Base-by-base conservation (phyloP, 768 basidiomycete genomes). In the Kwoniella dendrophila region DNA sequence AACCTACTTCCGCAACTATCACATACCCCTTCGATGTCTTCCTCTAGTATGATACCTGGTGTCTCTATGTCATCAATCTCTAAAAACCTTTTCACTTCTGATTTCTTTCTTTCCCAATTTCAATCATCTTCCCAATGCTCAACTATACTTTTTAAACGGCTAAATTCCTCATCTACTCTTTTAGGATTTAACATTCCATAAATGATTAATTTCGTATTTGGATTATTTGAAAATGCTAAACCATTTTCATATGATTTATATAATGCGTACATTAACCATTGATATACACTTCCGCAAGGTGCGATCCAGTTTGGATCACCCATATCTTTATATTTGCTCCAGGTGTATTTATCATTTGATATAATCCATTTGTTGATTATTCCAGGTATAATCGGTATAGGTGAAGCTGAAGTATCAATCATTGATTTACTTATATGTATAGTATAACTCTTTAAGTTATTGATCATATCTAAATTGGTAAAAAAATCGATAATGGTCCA, bases 361-460 rank as follows among this genome's bases (percentile, higher is more conserved):
- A 49, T 49, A 8, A 49, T 49, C 47, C 47, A 49, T 11, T 30
- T 14, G 47, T 49, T 49, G 2, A 16, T 49, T 5, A 32, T 12
- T 49, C 47, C 47, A 0, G n/a, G 22, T 27, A 49, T 49, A n/a
- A 49, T 26, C 2, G 47, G 47, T 49, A 49, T 5, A 5, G 47
- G 29, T 5, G 16, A 16, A 30, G 24, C 26, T n/a, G 12, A 26
- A 27, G 47, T 49, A 29, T 49, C 47, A 8, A 24, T 30, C 12
- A 22, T n/a, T 3, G 47, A 49, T 29, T 49, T 49, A 3, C 24
- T 49, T 4, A 49, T 49, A 32, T 49, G 47, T 32, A 49, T 49
- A 2, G 47, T 49, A 29, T 49, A 49, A 3, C 5, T 49, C 12
- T 49, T 4, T n/a, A 49, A 14, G 3, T 14, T 49, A 6, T 49